These are phyloP conservation scores for Benincasa hispida DNA, from an alignment of 306 rosid genomes.

Conservation along the genomic window DNA sequence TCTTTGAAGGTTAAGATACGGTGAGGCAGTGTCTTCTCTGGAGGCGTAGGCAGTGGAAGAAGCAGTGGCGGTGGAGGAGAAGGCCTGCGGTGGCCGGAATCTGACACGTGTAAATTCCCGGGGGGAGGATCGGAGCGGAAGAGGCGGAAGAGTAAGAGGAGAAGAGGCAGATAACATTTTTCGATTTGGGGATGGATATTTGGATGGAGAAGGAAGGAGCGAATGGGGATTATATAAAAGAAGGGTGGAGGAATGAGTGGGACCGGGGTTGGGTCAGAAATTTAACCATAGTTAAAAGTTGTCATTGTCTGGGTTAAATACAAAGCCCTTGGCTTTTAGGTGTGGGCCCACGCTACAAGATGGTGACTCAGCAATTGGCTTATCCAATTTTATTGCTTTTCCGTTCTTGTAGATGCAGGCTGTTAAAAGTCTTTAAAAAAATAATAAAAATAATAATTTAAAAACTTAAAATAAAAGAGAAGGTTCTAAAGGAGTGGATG, in stretches of 20 bases:
- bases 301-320: background rate
- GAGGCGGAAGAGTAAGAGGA: no score
- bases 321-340: background rate
- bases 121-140: background rate
- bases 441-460: background rate
- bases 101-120: slow-evolving; percentile 9
- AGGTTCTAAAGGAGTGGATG: background rate
- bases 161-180: slow-evolving; percentile 26
- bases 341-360: background rate
- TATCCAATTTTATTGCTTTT: background rate
- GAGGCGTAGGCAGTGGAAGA: slow-evolving; percentile 24
- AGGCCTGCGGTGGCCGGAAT: slow-evolving; percentile 16
- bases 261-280: background rate
- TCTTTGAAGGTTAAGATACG: slow-evolving; percentile 17
- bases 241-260: background rate
- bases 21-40: slow-evolving; percentile 18
- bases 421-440: background rate
- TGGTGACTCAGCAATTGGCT: slow-evolving; percentile 5
- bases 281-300: slow-evolving; percentile 12
- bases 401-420: background rate
- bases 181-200: background rate
- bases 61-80: slow-evolving; percentile 23
- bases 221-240: background rate
- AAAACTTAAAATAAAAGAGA: background rate
- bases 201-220: no score